Evolutionary conservation across 345 rosid species (phyloP).

Genomic region (Mercurialis annua): DNA sequence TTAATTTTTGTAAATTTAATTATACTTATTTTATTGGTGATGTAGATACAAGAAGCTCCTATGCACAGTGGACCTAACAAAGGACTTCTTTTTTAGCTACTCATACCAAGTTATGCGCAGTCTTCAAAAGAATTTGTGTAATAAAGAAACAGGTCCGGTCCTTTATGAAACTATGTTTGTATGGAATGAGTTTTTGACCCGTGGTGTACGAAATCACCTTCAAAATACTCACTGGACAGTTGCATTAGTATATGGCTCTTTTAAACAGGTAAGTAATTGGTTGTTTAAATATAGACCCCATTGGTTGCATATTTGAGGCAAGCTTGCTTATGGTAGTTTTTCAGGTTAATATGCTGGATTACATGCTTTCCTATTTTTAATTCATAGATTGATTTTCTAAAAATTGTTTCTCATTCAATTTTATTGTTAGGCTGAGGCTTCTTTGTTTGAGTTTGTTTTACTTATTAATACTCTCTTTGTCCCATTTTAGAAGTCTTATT

Average conservation of each 20-base stretch:
- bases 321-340: neutral
- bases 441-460: neutral
- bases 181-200: constrained; percentile 96
- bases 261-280: constrained; percentile 70
- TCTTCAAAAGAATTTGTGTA: constrained; percentile 81
- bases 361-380: neutral
- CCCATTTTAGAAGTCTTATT: too few relatives aligned
- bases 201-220: constrained; percentile 83
- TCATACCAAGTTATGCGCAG: constrained; percentile 91
- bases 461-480: too few relatives aligned
- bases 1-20: neutral
- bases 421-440: neutral
- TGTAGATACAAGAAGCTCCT: constrained; percentile 96
- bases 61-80: constrained; percentile 83
- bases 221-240: constrained; percentile 93
- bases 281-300: neutral
- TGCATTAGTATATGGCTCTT: constrained; percentile 93
- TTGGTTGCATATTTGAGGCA: neutral
- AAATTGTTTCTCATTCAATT: neutral
- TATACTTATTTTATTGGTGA: constrained; percentile 24
- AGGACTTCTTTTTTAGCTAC: constrained; percentile 99
- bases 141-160: constrained; percentile 58
- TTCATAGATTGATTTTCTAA: too few relatives aligned
- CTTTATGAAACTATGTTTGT: constrained; percentile 95
- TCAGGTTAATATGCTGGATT: neutral